These are phyloP conservation scores for Cladophialophora chaetospira DNA, from an alignment of 2,329 filamentous ascomycete species.

Conservation along the genomic window DNA sequence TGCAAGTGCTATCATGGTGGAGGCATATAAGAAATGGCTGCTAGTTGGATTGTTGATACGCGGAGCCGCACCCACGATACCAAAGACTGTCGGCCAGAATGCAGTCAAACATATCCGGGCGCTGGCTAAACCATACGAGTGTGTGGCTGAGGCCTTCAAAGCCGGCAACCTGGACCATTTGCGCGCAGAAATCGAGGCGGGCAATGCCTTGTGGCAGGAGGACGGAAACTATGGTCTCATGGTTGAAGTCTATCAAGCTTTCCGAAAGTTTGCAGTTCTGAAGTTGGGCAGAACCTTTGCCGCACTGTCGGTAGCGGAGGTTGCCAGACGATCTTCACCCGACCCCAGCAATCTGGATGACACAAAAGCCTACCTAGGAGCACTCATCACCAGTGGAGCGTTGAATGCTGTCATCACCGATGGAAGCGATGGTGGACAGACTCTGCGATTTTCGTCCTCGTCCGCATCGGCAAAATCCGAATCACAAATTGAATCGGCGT, in stretches of 20 bases:
- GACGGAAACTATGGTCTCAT: constrained; percentile 76
- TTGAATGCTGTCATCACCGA: constrained; percentile 56
- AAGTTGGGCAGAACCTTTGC: constrained; percentile 73
- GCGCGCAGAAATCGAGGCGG: constrained; percentile 63
- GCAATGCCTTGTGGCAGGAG: constrained; percentile 62
- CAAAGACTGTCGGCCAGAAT: constrained; percentile 56
- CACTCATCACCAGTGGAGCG: constrained; percentile 53
- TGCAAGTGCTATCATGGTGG: constrained; percentile 76
- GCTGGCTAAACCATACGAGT: constrained; percentile 69
- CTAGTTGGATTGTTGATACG: constrained; percentile 71
- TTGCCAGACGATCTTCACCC: constrained; percentile 41
- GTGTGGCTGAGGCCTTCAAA: constrained; percentile 69
- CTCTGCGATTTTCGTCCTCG: constrained; percentile 56
- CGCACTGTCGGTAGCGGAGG: constrained; percentile 58
- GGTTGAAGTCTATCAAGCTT: constrained; percentile 67
- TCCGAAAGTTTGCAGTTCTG: constrained; percentile 74
- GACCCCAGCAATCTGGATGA: constrained; percentile 34
- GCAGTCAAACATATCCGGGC: constrained; percentile 60
- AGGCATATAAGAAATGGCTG: constrained; percentile 91
- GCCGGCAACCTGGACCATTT: constrained; percentile 60
- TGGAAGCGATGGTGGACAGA: constrained; percentile 41
- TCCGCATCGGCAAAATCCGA: constrained; percentile 42
- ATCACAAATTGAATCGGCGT: constrained; percentile 41
- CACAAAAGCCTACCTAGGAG: constrained; percentile 41
- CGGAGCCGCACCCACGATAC: constrained; percentile 60